Evolutionary conservation across 345 rosid genomes (phyloP).

Genomic region (Acer yangbiense): DNA sequence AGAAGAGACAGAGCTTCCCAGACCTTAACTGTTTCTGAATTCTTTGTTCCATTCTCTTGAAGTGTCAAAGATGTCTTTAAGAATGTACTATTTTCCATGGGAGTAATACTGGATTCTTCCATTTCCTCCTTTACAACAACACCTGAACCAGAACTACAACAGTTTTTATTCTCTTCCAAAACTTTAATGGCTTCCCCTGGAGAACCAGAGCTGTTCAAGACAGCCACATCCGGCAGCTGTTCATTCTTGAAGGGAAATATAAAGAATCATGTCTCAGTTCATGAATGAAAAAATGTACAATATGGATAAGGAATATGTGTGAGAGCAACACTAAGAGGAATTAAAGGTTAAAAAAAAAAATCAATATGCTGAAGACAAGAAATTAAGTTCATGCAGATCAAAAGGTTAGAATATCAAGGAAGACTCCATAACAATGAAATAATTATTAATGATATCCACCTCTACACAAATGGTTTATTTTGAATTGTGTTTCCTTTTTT

Average conservation of each 20-base stretch:
- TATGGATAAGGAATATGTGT: not conserved
- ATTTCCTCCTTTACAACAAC: slow-evolving; percentile 25
- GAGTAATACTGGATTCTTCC: slow-evolving; percentile 25
- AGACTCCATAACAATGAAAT: not conserved
- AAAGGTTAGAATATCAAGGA: not conserved
- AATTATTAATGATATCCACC: not conserved
- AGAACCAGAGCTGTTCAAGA: slow-evolving; percentile 30
- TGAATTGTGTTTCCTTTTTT: not conserved
- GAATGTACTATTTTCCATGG: slow-evolving; percentile 12
- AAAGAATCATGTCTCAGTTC: not conserved
- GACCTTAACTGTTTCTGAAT: slow-evolving; percentile 37
- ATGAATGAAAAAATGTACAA: slow-evolving; percentile 4
- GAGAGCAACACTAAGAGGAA: not conserved
- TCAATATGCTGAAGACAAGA: not conserved
- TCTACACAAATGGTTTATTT: not conserved
- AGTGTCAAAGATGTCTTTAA: slow-evolving; percentile 25
- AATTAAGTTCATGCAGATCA: not conserved
- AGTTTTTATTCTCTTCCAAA: slow-evolving; percentile 26
- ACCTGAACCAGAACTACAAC: slow-evolving; percentile 24
- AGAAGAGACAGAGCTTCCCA: slow-evolving; percentile 10
- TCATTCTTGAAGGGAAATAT: slow-evolving; percentile 31
- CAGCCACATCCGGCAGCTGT: slow-evolving; percentile 26
- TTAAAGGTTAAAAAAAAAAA: not conserved
- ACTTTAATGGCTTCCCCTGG: slow-evolving; percentile 9
- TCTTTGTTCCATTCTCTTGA: slow-evolving; percentile 34